Base-by-base conservation (phyloP, 2,329 filamentous ascomycete species). In the Exophiala aquamarina region DNA sequence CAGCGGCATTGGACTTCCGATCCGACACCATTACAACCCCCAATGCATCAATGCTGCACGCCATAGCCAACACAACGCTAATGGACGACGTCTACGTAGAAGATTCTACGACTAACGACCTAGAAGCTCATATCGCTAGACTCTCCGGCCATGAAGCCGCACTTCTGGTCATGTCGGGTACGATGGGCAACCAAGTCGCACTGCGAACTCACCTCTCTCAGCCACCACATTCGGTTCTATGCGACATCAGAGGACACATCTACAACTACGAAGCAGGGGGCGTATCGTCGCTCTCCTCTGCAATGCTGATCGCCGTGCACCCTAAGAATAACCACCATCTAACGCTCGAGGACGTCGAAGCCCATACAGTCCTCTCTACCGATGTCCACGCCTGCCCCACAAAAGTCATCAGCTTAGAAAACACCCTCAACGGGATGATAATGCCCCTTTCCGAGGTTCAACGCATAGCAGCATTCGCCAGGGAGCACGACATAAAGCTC, bases 101-200 rank as follows among this genome's bases (percentile, higher is more conserved):
- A 68, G 90, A 95, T 60, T 74, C 80, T 1, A 89, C 86, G 0
- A 96, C 92, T 1, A 82, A 78, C 40, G 76, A 79, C 17, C 80
- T 97, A 32, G 87, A 96, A 66, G 70, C 76, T 36, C 84, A 87
- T 64, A 77, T 94, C 35, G 87, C 89, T 14, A 64, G 77, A 23
- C 76, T 94, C 3, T 81, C 88, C 1, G 82, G 82, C 57, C 90
- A 94, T 59, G 84, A 90, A 60, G 82, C 82, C 6, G 86, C 81
- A 0, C 74, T 96, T 3, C 83, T 95, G 43, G 88, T 95, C 44
- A 76, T 93, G 49, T 92, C 88, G 0, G 92, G 92, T 3, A 95
- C 90, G 4, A 95, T 95, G 90, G 90, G 89, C 32, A 96, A 96
- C 69, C 90, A 95, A 66, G 74, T 96, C 14, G 84, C 86, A 0